Conservation (phyloP, 2,329 filamentous ascomycete species). For the Anthostomella pinea region DNA sequence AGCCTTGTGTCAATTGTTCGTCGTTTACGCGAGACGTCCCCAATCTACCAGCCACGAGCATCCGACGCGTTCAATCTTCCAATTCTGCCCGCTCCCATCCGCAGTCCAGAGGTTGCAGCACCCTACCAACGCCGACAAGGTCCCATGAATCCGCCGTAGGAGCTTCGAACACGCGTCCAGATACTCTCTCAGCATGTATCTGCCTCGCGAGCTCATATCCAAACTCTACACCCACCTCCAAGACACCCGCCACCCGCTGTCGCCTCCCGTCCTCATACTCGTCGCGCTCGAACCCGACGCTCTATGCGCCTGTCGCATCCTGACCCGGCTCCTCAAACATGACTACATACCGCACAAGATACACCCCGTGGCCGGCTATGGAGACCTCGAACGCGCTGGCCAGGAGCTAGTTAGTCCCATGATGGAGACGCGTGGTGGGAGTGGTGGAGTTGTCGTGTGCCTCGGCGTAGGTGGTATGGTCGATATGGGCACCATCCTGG, state of each 20-base stretch:
- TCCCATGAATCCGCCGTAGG: slow-evolving; percentile 34
- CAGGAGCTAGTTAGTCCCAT: slow-evolving; percentile 78
- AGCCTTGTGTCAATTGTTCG: slow-evolving; percentile 9
- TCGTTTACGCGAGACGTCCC: no score
- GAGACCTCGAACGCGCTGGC: slow-evolving; percentile 78
- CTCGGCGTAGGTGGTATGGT: slow-evolving; percentile 90
- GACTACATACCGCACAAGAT: slow-evolving; percentile 99
- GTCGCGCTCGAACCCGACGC: slow-evolving; percentile 94
- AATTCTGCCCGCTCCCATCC: background rate
- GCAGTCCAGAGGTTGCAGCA: background rate
- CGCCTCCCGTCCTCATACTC: slow-evolving; percentile 85
- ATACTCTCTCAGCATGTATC: slow-evolving; percentile 68
- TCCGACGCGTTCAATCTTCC: slow-evolving; percentile 3
- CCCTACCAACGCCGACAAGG: slow-evolving; percentile 13
- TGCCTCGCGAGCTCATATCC: slow-evolving; percentile 83
- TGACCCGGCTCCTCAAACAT: slow-evolving; percentile 89
- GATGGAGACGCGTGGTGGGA: slow-evolving; percentile 80
- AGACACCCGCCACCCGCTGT: slow-evolving; percentile 81
- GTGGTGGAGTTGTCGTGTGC: slow-evolving; percentile 86
- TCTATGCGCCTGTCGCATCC: slow-evolving; percentile 90
- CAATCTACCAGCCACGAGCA: background rate
- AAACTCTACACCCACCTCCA: slow-evolving; percentile 90
- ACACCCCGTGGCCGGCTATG: slow-evolving; percentile 89
- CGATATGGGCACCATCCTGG: slow-evolving; percentile 77
- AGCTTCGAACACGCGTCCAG: slow-evolving; percentile 32